These are phyloP conservation scores for Fusarium verticillioides DNA, from an alignment of 2,329 filamentous ascomycete genomes.

Conservation along the genomic window DNA sequence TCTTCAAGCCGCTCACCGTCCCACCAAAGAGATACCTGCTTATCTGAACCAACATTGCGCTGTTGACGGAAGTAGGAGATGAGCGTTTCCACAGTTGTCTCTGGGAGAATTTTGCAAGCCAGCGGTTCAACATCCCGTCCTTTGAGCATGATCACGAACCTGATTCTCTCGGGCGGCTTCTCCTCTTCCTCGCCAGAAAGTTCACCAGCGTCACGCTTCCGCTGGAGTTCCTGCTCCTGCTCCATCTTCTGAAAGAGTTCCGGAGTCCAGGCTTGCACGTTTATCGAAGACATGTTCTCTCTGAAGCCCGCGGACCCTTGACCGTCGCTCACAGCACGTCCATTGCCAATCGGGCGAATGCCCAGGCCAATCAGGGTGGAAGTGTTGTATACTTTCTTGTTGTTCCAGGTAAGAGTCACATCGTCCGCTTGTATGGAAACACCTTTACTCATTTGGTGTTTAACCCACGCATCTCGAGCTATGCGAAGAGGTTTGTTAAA, in stretches of 20 bases:
- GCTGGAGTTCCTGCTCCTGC: constrained; percentile 60
- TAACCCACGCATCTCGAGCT: constrained; percentile 76
- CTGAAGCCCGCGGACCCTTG: constrained; percentile 63
- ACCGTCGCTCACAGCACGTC: constrained; percentile 55
- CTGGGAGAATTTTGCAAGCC: constrained; percentile 61
- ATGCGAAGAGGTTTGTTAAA: constrained; percentile 74
- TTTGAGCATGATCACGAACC: constrained; percentile 64
- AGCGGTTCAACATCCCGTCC: constrained; percentile 62
- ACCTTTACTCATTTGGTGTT: constrained; percentile 62
- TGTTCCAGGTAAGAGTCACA: constrained; percentile 84
- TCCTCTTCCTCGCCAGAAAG: constrained; percentile 48
- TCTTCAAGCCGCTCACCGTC: constrained; percentile 79
- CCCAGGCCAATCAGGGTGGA: constrained; percentile 78
- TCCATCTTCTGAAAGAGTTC: constrained; percentile 65
- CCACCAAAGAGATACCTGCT: constrained; percentile 72
- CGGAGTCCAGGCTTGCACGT: constrained; percentile 81
- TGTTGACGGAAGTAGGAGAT: constrained; percentile 69
- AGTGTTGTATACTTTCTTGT: constrained; percentile 76
- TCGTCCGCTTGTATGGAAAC: constrained; percentile 52
- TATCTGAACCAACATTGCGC: constrained; percentile 61
- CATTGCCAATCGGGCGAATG: constrained; percentile 58
- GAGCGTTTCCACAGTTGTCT: constrained; percentile 71
- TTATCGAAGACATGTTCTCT: constrained; percentile 79
- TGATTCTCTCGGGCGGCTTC: constrained; percentile 45
- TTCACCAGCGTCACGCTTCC: constrained; percentile 56